Evolutionary conservation across 2,329 filamentous ascomycete genomes (phyloP).

Genomic region (Cladorrhinum sp.): DNA sequence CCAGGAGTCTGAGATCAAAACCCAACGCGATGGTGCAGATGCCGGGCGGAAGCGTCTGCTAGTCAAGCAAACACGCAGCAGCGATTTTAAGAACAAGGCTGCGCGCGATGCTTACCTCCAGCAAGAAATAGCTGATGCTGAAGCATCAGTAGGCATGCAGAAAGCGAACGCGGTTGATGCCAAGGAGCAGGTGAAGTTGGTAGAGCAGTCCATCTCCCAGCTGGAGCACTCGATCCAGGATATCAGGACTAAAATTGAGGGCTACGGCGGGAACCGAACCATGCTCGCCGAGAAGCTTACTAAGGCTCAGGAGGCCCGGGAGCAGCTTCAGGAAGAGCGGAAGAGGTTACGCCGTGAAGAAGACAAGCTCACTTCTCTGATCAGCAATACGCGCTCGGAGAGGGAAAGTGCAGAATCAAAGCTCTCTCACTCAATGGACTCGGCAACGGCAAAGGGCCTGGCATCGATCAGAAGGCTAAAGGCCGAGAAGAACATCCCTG

Average conservation of each 20-base stretch:
- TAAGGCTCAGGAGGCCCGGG: constrained; percentile 71
- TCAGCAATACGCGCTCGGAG: constrained; percentile 72
- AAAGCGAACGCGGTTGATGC: constrained; percentile 83
- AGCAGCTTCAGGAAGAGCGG: constrained; percentile 79
- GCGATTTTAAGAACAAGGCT: constrained; percentile 81
- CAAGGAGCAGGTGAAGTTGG: constrained; percentile 72
- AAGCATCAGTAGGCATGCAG: constrained; percentile 70
- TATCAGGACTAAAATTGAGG: constrained; percentile 70
- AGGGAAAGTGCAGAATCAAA: constrained; percentile 73
- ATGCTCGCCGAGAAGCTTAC: constrained; percentile 71
- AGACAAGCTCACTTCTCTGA: constrained; percentile 76
- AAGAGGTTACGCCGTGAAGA: constrained; percentile 87
- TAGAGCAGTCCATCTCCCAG: constrained; percentile 67
- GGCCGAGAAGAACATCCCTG: constrained; percentile 72
- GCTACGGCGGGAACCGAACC: constrained; percentile 71
- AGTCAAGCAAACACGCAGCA: constrained; percentile 86
- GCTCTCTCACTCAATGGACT: constrained; percentile 83
- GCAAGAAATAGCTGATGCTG: constrained; percentile 76
- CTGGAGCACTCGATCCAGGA: constrained; percentile 70
- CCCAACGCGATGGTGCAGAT: constrained; percentile 73
- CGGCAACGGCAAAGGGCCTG: constrained; percentile 79
- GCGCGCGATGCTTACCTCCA: constrained; percentile 83
- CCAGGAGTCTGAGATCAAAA: constrained; percentile 67
- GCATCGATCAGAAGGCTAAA: constrained; percentile 83
- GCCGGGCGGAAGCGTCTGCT: constrained; percentile 74